Evolutionary conservation across 2,329 filamentous ascomycete genomes (phyloP), one percentile per base, ranked within the genome.

Genomic region (Didymella glomerata): DNA sequence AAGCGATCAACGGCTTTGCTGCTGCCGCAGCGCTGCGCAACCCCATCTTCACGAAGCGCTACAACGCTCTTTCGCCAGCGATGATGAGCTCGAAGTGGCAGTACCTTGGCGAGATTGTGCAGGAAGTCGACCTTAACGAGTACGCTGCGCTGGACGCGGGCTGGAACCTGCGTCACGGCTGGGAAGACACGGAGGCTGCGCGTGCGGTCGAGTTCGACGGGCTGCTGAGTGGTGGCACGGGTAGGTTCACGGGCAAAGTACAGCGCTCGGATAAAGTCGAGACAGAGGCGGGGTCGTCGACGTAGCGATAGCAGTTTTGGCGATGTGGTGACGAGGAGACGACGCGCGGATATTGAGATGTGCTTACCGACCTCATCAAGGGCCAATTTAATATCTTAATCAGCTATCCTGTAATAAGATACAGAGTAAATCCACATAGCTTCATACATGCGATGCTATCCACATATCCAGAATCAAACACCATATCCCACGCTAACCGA

Each of bases 131-230:
- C 11, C 44, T 58, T 16, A 59, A 57, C 1, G 77, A 81, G 62
- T 53, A 76, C 24, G 72, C 62, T 24, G 69, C 61, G 46, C 68
- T 74, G 57, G 66, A 60, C 62, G 74, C 74, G 25, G 76, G 52
- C 16, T 82, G 68, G 73, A 59, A 62, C 57, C 60, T 73, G 62
- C 68, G 57, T 16, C 60, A 63, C 11, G 75, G 75, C 4, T 78
- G 76, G 76, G 50, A 66, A 1, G 66, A 76, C 38, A 50, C 20
- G 3, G 72, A 71, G 20, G 71, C 72, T 49, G 76, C 74, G 2
- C 67, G 69, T 40, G 79, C 77, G 24, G 72, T 73, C 1, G 74
- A 78, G 61, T 81, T 77, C 58, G 80, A 82, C 66, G 79, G 78
- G 0, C 63, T 67, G 14, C 51, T 75, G 27, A 64, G 71, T 9